A percentile compares a stretch with the other conserved stretches of the same genome.
phyloP scores from a whole-genome alignment of 2,329 filamentous ascomycete genomes.

The Paecilomyces dactylethromorphus region DNA sequence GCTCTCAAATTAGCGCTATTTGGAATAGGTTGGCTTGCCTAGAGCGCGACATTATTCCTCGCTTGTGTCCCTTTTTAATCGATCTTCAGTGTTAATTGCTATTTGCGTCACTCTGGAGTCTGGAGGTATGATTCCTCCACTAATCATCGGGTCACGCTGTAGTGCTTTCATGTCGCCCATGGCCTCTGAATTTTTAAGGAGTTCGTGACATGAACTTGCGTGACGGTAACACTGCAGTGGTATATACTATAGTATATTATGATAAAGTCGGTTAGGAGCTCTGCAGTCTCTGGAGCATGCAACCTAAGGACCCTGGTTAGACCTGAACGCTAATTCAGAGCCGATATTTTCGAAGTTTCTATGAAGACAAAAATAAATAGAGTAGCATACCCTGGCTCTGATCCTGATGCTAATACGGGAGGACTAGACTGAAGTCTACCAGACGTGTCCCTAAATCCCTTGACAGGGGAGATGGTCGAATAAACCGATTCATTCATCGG shows the following conservation, averaged over 20 bases:
- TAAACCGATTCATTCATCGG: neutral
- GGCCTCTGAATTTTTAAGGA: neutral
- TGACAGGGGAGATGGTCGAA: neutral
- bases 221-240: neutral
- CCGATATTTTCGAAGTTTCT: neutral
- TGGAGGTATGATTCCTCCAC: neutral
- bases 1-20: neutral
- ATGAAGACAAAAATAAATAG: neutral
- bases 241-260: neutral
- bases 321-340: neutral
- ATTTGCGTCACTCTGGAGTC: neutral
- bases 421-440: neutral
- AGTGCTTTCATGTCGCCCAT: neutral
- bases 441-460: neutral
- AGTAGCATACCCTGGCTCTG: neutral
- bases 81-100: neutral
- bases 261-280: neutral
- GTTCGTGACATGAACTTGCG: neutral
- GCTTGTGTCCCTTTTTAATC: neutral
- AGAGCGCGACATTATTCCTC: neutral
- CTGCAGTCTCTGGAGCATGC: neutral
- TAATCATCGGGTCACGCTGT: neutral
- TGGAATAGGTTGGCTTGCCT: neutral
- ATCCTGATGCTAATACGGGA: neutral
- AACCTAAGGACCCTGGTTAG: neutral